Conservation (phyloP, 345 rosid genomes). For the Rhodomyrtus tomentosa region DNA sequence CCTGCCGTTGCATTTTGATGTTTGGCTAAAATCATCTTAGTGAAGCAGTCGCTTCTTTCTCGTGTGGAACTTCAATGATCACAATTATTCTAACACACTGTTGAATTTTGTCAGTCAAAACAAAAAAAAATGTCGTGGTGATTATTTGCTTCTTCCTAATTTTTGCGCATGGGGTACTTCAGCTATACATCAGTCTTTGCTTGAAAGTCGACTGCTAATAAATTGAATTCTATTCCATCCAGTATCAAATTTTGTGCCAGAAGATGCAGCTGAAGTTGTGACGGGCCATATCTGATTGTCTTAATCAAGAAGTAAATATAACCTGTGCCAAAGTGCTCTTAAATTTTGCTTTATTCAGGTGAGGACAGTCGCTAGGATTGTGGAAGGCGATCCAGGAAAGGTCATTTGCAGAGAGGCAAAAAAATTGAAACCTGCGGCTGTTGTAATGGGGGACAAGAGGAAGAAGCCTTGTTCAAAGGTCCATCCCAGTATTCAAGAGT, state of each 20-base stretch:
- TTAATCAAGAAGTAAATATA: not conserved
- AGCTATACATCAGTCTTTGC: not conserved
- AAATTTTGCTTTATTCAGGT: constrained; percentile 23
- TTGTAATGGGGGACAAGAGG: constrained; percentile 88
- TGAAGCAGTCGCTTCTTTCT: not conserved
- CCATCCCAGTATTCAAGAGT: not conserved
- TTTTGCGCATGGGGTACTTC: not conserved
- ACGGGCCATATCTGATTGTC: not conserved
- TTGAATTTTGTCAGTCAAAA: not conserved
- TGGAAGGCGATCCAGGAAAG: constrained; percentile 75
- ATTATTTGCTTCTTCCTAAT: not conserved
- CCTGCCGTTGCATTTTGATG: not conserved
- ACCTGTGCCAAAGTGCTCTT: not conserved
- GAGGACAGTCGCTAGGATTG: constrained; percentile 47
- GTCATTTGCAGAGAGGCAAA: constrained; percentile 81
- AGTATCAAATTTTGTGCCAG: not conserved
- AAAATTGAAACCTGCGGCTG: constrained; percentile 76
- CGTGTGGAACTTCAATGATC: not conserved
- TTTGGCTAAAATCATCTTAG: not conserved
- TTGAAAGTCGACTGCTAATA: not conserved
- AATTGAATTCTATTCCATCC: not conserved
- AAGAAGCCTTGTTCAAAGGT: constrained; percentile 77
- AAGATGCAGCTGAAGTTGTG: not conserved
- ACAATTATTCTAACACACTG: not conserved
- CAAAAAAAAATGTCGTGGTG: not conserved